A percentile compares a stretch with the other conserved stretches of the same genome.
Conservation (phyloP, 2,329 filamentous ascomycete species). For the Penicillium sp. region DNA sequence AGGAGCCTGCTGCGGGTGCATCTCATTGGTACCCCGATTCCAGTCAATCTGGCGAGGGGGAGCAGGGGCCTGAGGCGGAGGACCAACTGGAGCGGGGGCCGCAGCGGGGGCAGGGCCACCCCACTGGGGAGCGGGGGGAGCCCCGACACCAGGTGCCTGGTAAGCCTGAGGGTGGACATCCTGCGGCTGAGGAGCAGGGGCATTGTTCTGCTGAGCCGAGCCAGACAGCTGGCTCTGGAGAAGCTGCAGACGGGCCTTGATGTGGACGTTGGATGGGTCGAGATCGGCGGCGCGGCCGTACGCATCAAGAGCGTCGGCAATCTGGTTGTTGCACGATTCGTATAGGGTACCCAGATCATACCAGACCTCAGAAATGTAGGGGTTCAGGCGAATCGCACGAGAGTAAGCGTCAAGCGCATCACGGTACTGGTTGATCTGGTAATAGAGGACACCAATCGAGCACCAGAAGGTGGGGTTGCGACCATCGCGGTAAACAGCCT, state of each 20-base stretch:
- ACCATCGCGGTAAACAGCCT: slow-evolving; percentile 96
- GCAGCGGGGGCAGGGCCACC: slow-evolving; percentile 72
- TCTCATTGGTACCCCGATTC: slow-evolving; percentile 75
- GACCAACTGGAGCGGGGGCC: slow-evolving; percentile 65
- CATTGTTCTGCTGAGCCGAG: slow-evolving; percentile 73
- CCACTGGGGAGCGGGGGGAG: slow-evolving; percentile 88
- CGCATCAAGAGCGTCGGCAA: slow-evolving; percentile 91
- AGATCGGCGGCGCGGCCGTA: slow-evolving; percentile 94
- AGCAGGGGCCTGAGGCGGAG: slow-evolving; percentile 64
- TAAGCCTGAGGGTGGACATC: slow-evolving; percentile 97
- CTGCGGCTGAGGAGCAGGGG: slow-evolving; percentile 77
- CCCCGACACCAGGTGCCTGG: slow-evolving; percentile 79
- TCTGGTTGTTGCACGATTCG: slow-evolving; percentile 99
- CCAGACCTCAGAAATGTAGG: slow-evolving; percentile 99
- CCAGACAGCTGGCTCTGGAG: slow-evolving; percentile 77
- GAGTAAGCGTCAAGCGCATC: slow-evolving; percentile 98
- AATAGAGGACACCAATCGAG: slow-evolving; percentile 97
- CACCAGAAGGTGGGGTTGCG: slow-evolving; percentile 99
- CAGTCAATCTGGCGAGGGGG: slow-evolving; percentile 68
- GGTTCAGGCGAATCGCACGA: slow-evolving; percentile 92
- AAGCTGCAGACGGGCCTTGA: slow-evolving; percentile 91
- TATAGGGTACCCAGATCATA: slow-evolving; percentile 98
- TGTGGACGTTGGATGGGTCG: slow-evolving; percentile 90
- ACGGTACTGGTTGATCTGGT: slow-evolving; percentile 99
- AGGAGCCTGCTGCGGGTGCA: slow-evolving; percentile 62